Evolutionary conservation across 371 early-diverging fungal species (phyloP).

Genomic region (Zancudomyces culisetae): DNA sequence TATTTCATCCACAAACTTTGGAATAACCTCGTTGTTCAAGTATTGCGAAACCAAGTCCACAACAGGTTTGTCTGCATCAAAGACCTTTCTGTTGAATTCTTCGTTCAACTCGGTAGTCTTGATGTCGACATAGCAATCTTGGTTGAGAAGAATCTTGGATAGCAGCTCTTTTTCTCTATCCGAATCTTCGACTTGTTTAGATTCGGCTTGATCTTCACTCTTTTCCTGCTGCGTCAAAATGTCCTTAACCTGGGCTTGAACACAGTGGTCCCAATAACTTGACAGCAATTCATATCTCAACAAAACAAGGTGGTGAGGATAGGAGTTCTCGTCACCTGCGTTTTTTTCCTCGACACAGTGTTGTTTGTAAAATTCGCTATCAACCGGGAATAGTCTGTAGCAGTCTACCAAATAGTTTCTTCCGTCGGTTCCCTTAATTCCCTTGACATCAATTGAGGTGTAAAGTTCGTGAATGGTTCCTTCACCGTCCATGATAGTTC

Average conservation of each 20-base stretch:
- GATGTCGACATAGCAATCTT: neutral
- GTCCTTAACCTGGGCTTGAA: conserved; percentile 38
- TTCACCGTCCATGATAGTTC: conserved; percentile 45
- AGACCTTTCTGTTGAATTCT: neutral
- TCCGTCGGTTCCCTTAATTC: conserved; percentile 74
- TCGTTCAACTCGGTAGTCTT: neutral
- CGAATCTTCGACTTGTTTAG: conserved; percentile 21
- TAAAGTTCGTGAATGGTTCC: conserved; percentile 39
- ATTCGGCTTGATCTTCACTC: conserved; percentile 10
- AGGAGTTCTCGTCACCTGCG: conserved; percentile 31
- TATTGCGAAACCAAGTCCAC: conserved; percentile 65
- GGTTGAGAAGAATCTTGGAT: neutral
- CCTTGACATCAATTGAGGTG: conserved; percentile 80
- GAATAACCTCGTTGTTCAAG: conserved; percentile 44
- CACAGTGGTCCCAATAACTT: conserved; percentile 59
- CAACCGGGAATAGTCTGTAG: conserved; percentile 74
- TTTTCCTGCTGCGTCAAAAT: conserved; percentile 26
- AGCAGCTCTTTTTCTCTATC: conserved; percentile 3
- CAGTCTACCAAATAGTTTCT: conserved; percentile 81
- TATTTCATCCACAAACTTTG: conserved; percentile 53
- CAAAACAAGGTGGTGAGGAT: conserved; percentile 75
- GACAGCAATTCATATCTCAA: conserved; percentile 76
- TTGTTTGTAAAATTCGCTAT: conserved; percentile 65
- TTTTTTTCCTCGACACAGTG: conserved; percentile 24
- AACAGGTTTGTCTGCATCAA: conserved; percentile 6